Conservation (phyloP, 371 early-diverging fungal species). For the Mortierella sp. region DNA sequence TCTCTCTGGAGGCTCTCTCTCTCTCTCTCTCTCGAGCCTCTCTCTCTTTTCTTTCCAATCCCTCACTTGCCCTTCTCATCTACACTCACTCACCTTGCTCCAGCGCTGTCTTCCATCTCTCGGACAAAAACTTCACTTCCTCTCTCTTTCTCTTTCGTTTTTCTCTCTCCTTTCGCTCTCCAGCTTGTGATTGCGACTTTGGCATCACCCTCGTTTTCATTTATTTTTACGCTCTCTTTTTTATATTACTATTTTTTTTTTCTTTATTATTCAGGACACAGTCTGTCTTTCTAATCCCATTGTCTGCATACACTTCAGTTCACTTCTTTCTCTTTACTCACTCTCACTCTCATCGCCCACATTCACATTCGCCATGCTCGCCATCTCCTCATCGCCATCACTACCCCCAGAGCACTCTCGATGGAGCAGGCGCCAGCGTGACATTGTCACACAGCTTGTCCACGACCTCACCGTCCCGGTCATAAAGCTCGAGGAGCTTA, state of each 20-base stretch:
- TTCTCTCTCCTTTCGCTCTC: too few species aligned
- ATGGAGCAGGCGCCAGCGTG: slow-evolving; percentile 29
- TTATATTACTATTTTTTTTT: background rate
- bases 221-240: too few species aligned
- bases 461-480: slow-evolving; percentile 28
- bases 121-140: background rate
- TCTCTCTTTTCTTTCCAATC: background rate
- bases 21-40: too few species aligned
- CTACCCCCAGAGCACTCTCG: slow-evolving; percentile 4
- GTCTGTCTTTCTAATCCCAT: background rate
- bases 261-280: background rate
- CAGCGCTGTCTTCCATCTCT: background rate
- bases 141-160: background rate
- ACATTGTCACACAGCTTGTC: slow-evolving; percentile 10
- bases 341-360: slow-evolving; percentile 10
- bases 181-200: too few species aligned
- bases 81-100: background rate
- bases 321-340: slow-evolving; percentile 2
- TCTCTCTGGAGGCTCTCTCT: background rate
- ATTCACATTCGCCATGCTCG: too few species aligned
- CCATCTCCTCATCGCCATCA: too few species aligned
- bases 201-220: too few species aligned
- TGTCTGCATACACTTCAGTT: background rate
- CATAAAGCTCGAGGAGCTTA: slow-evolving; percentile 19
- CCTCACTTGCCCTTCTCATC: too few species aligned